Conservation (phyloP, 441 rosid species). For the Arabidopsis hybrid region DNA sequence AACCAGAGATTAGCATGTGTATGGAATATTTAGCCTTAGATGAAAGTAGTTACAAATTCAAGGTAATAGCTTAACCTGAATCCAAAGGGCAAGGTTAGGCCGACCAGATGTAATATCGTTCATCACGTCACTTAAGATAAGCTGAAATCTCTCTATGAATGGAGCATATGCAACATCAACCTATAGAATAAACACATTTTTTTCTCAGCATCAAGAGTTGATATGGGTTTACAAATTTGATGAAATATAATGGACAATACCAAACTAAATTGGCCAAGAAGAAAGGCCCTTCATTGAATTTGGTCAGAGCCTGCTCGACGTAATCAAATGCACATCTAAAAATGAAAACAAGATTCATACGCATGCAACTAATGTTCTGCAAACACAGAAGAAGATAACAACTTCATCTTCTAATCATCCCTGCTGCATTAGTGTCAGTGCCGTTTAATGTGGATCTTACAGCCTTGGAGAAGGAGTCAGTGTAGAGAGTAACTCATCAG, state of each 20-base stretch:
- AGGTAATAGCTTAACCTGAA: constrained; percentile 56
- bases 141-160: constrained; percentile 68
- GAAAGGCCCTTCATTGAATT: constrained; percentile 71
- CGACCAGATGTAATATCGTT: constrained; percentile 65
- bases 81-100: constrained; percentile 77
- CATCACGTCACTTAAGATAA: constrained; percentile 58
- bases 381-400: constrained; percentile 8
- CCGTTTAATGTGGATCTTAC: constrained; percentile 59
- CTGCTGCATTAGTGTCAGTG: constrained; percentile 62
- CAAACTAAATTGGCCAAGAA: constrained; percentile 75
- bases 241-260: constrained; percentile 36
- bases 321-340: constrained; percentile 68
- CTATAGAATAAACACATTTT: constrained; percentile 15
- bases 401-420: constrained; percentile 45
- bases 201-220: constrained; percentile 3
- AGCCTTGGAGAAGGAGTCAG: constrained; percentile 59
- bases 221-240: constrained; percentile 7
- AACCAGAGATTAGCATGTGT: constrained; percentile 8
- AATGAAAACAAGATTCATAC: constrained; percentile 20
- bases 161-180: constrained; percentile 59
- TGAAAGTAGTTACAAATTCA: not conserved
- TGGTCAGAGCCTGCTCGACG: constrained; percentile 70
- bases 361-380: constrained; percentile 1
- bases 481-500: constrained; percentile 71
- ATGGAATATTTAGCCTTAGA: not conserved